Evolutionary conservation across 345 rosid genomes (phyloP).

Genomic region (Erodium maritimum): DNA sequence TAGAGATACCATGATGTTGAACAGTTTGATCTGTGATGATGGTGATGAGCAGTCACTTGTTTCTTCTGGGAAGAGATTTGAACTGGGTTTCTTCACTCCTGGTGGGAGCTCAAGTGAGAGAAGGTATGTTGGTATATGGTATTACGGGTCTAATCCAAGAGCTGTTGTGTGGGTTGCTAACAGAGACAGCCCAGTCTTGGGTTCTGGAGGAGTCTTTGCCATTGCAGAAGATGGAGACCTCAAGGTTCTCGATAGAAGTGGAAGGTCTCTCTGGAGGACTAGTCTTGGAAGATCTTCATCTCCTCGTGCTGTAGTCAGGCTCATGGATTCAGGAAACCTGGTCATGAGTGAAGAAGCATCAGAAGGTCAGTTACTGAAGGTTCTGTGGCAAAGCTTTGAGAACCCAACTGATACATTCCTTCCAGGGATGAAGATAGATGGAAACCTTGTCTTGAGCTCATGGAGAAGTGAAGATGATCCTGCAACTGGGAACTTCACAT

Average conservation of each 20-base stretch:
- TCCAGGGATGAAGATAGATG: constrained; percentile 35
- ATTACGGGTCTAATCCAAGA: constrained; percentile 12
- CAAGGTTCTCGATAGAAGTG: constrained; percentile 8
- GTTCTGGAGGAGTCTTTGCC: constrained; percentile 5
- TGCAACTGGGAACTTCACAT: constrained; percentile 32
- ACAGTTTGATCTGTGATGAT: not conserved
- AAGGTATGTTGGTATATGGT: constrained; percentile 44
- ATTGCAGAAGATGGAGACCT: constrained; percentile 24
- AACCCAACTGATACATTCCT: constrained; percentile 42
- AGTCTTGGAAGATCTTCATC: not conserved
- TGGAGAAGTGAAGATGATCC: constrained; percentile 44
- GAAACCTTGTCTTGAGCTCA: constrained; percentile 19
- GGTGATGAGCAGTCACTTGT: constrained; percentile 12
- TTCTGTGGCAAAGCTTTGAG: constrained; percentile 35
- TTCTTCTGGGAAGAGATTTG: constrained; percentile 18
- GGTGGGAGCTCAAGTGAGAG: not conserved
- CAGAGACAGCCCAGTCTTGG: constrained; percentile 18
- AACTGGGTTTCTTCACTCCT: constrained; percentile 21
- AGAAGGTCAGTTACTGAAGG: constrained; percentile 17
- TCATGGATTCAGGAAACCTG: constrained; percentile 34
- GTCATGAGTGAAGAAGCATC: constrained; percentile 3
- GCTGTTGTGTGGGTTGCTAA: constrained; percentile 41
- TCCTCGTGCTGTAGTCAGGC: constrained; percentile 9
- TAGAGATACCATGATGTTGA: constrained; percentile 7
- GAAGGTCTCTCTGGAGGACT: constrained; percentile 17